Evolutionary conservation across 129 eudicot genomes (phyloP).

Genomic region (Saussurea involucrata): DNA sequence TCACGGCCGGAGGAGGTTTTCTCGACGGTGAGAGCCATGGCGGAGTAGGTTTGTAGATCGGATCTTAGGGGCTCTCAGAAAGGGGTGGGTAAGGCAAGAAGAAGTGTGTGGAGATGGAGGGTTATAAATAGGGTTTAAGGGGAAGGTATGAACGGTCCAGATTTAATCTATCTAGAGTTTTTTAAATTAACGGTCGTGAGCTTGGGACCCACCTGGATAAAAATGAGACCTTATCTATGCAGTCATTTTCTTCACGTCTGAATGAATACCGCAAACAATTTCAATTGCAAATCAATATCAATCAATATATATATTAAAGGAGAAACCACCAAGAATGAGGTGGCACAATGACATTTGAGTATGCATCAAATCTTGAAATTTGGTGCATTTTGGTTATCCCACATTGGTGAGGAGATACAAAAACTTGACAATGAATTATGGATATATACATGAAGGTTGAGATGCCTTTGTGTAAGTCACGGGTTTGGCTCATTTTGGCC

Average conservation of each 20-base stretch:
- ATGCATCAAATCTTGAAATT: too few species aligned
- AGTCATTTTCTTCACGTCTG: not conserved
- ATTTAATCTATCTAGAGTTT: slow-evolving; percentile 10
- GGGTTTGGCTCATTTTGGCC: too few species aligned
- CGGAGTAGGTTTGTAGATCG: not conserved
- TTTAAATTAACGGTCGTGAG: not conserved
- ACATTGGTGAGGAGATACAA: too few species aligned
- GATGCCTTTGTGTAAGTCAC: too few species aligned
- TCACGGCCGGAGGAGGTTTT: slow-evolving; percentile 76
- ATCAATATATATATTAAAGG: too few species aligned
- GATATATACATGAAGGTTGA: too few species aligned
- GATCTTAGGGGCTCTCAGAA: slow-evolving; percentile 26
- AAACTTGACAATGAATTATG: too few species aligned
- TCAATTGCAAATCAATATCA: too few species aligned
- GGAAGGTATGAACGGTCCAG: slow-evolving; percentile 15
- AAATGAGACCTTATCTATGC: not conserved
- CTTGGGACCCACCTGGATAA: slow-evolving; percentile 9
- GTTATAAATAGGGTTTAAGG: slow-evolving; percentile 39
- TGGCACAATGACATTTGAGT: too few species aligned
- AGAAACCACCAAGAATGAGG: too few species aligned
- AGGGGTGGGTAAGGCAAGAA: slow-evolving; percentile 23
- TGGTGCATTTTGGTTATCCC: too few species aligned
- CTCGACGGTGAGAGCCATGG: slow-evolving; percentile 60
- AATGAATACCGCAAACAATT: not conserved
- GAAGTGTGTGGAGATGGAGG: slow-evolving; percentile 10